A percentile compares a stretch with the other conserved stretches of the same genome.
phyloP scores from a whole-genome alignment of 208 protist species.

The Acanthamoeba rhysodes region DNA sequence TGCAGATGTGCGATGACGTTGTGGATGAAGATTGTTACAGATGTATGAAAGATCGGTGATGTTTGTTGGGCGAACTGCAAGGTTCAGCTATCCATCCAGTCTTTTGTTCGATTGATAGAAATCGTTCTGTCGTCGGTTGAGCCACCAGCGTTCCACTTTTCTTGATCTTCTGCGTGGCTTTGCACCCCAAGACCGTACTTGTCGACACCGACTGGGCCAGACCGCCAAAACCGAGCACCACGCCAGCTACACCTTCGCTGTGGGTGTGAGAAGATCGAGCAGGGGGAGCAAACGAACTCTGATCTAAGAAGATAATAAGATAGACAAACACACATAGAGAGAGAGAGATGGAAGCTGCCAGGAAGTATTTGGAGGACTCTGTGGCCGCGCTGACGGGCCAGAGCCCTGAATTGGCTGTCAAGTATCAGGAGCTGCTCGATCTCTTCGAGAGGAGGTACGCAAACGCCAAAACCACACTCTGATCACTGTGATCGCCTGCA shows the following conservation, averaged over 20 bases:
- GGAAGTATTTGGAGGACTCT: not conserved
- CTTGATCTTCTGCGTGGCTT: not conserved
- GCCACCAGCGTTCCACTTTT: too few species aligned
- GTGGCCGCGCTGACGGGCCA: not conserved
- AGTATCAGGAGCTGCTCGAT: slow-evolving; percentile 11
- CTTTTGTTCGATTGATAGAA: too few species aligned
- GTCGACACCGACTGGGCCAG: not conserved
- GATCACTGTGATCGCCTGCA: not conserved
- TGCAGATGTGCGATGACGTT: not conserved
- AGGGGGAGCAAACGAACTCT: too few species aligned
- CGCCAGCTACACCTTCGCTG: slow-evolving; percentile 1
- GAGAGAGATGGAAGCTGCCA: slow-evolving; percentile 1
- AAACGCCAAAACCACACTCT: not conserved
- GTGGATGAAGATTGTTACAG: too few species aligned
- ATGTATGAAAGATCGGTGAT: too few species aligned
- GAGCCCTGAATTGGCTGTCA: not conserved
- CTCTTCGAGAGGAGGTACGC: slow-evolving; percentile 35
- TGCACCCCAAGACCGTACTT: not conserved
- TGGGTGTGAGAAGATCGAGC: not conserved
- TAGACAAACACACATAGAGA: not conserved
- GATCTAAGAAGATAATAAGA: not conserved
- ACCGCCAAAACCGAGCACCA: not conserved
- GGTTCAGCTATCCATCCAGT: too few species aligned
- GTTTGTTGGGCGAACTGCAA: too few species aligned
- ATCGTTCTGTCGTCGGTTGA: too few species aligned